phyloP scores from a whole-genome alignment of 176 grass and related monocot genomes.

The Oryza glumipatula region DNA sequence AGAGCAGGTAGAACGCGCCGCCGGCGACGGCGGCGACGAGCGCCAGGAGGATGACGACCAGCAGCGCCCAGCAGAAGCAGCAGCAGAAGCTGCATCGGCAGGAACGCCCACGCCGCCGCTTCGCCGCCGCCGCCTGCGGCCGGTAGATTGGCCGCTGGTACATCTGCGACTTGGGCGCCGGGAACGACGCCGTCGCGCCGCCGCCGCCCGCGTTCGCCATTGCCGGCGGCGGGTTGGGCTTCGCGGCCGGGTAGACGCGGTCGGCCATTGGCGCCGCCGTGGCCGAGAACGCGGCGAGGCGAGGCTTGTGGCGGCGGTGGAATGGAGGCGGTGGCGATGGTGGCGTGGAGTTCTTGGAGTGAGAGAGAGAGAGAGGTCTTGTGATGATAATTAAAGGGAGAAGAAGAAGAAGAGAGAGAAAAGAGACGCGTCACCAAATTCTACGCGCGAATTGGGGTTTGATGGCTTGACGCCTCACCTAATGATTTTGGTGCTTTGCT shows the following conservation, averaged over 20 bases:
- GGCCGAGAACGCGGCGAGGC: neutral
- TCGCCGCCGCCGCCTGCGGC: conserved; percentile 28
- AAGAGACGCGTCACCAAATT: conserved; percentile 58
- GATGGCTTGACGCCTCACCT: conserved; percentile 56
- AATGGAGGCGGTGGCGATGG: neutral
- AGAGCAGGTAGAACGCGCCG: conserved; percentile 80
- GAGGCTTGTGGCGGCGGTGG: neutral
- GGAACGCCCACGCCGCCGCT: conserved; percentile 53
- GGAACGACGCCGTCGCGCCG: conserved; percentile 24
- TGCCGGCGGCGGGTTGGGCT: conserved; percentile 67
- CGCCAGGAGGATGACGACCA: conserved; percentile 57
- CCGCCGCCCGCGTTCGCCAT: conserved; percentile 13
- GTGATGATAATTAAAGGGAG: conserved; percentile 38
- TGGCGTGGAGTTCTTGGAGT: conserved; percentile 15
- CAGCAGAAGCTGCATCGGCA: conserved; percentile 69
- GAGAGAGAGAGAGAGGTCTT: neutral
- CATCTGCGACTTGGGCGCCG: conserved; percentile 70
- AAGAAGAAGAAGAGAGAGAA: neutral
- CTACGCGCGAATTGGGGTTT: conserved; percentile 19
- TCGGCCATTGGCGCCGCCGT: conserved; percentile 61
- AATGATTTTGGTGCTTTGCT: conserved; percentile 52
- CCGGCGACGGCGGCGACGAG: conserved; percentile 58
- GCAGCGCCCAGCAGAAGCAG: conserved; percentile 70
- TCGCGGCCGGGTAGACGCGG: conserved; percentile 71
- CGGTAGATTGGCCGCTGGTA: conserved; percentile 83